phyloP scores from a whole-genome alignment of 2,329 filamentous ascomycete species.

The Xylogone sp. region DNA sequence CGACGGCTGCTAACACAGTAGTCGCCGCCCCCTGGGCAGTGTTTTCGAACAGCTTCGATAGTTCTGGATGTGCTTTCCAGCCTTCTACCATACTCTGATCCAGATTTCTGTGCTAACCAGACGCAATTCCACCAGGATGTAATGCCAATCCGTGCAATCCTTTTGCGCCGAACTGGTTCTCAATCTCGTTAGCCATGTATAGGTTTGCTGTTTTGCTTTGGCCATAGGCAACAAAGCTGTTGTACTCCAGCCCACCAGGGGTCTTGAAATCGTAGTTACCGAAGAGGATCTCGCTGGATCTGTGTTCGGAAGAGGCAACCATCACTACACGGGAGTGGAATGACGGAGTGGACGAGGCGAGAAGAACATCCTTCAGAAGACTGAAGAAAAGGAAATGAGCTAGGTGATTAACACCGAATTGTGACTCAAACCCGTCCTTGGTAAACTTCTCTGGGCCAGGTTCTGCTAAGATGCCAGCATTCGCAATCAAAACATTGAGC shows the following conservation, averaged over 20 bases:
- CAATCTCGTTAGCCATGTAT: constrained; percentile 40
- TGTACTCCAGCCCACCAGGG: constrained; percentile 31
- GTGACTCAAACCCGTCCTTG: constrained; percentile 43
- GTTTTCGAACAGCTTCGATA: constrained; percentile 25
- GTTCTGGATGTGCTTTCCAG: constrained; percentile 21
- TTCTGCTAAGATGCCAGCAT: constrained; percentile 34
- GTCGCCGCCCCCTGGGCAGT: constrained; percentile 31
- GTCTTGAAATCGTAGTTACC: background rate
- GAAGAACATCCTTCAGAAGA: constrained; percentile 40
- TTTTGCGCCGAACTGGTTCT: constrained; percentile 34
- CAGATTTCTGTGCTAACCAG: constrained; percentile 25
- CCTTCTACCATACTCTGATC: constrained; percentile 43
- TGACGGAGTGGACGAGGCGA: constrained; percentile 31
- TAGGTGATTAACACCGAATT: constrained; percentile 51
- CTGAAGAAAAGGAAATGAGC: constrained; percentile 50
- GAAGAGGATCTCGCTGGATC: background rate
- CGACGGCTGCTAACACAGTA: constrained; percentile 32
- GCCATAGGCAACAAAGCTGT: constrained; percentile 33
- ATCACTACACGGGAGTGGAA: constrained; percentile 43
- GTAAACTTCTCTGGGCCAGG: constrained; percentile 26
- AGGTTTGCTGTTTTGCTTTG: constrained; percentile 42
- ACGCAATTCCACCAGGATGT: constrained; percentile 37
- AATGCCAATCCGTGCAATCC: constrained; percentile 37
- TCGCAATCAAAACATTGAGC: constrained; percentile 42
- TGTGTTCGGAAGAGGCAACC: constrained; percentile 30